Evolutionary conservation across 176 grass and related monocot species (phyloP).

Genomic region (Oryza meridionalis): DNA sequence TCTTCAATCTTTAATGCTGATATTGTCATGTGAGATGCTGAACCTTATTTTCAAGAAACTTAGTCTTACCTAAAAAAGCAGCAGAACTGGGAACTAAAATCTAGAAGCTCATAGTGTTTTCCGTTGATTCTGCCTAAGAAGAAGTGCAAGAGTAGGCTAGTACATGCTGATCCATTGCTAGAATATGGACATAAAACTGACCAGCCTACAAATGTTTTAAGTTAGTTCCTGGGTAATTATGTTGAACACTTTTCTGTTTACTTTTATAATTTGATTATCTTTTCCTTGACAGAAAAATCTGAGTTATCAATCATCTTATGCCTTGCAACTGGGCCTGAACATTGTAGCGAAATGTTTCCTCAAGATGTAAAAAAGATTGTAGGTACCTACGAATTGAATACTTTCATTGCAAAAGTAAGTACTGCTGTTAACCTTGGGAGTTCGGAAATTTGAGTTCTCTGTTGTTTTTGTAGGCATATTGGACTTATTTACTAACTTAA

Average conservation of each 20-base stretch:
- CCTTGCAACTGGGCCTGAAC: slow-evolving; percentile 56
- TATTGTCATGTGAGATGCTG: neutral
- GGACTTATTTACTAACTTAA: neutral
- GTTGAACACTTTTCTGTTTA: neutral
- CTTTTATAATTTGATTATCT: slow-evolving; percentile 22
- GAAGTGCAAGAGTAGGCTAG: neutral
- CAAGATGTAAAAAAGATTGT: slow-evolving; percentile 66
- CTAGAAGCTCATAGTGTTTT: slow-evolving; percentile 3
- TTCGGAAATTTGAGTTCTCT: neutral
- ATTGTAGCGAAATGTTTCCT: slow-evolving; percentile 46
- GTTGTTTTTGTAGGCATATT: neutral
- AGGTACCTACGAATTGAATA: slow-evolving; percentile 53
- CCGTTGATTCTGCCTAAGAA: neutral
- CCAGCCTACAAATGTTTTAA: slow-evolving; percentile 10
- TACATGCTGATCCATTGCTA: neutral
- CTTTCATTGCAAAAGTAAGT: slow-evolving; percentile 72
- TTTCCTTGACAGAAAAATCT: slow-evolving; percentile 60
- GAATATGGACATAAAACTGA: slow-evolving; percentile 24
- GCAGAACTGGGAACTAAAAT: neutral
- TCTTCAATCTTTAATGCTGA: neutral
- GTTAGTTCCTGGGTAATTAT: neutral
- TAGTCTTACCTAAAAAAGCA: neutral
- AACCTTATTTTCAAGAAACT: neutral
- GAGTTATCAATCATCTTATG: slow-evolving; percentile 86
- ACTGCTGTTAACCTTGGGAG: neutral